These are phyloP conservation scores for Pestalotiopsis sp. DNA, from an alignment of 2,329 filamentous ascomycete genomes.

Conservation along the genomic window DNA sequence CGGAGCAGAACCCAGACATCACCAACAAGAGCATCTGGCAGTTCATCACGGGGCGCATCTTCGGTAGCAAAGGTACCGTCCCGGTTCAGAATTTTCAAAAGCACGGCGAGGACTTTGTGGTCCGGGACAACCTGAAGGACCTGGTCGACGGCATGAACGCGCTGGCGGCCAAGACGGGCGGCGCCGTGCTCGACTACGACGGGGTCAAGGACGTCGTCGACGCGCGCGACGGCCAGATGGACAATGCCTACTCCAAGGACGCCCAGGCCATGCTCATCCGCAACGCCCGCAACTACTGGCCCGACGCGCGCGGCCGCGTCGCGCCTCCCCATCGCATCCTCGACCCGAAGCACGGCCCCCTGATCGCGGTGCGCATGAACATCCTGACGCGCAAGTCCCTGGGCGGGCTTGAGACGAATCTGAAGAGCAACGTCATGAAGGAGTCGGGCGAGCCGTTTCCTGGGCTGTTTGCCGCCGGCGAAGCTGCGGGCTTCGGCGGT, in stretches of 20 bases:
- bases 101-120: constrained; percentile 59
- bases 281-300: constrained; percentile 56
- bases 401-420: constrained; percentile 59
- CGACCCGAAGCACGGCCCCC: constrained; percentile 54
- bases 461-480: constrained; percentile 60
- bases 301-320: constrained; percentile 51
- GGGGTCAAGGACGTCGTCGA: constrained; percentile 48
- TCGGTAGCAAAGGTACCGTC: constrained; percentile 51
- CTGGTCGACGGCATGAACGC: constrained; percentile 61
- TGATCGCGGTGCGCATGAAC: constrained; percentile 62
- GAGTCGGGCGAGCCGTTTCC: constrained; percentile 48
- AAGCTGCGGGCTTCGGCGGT: constrained; percentile 61
- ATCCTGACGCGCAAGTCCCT: constrained; percentile 62
- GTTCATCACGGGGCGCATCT: constrained; percentile 46
- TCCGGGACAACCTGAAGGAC: constrained; percentile 54
- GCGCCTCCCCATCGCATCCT: constrained; percentile 54
- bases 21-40: constrained; percentile 57
- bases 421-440: constrained; percentile 55
- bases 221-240: constrained; percentile 54
- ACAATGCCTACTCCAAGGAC: constrained; percentile 59
- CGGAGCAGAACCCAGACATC: constrained; percentile 63
- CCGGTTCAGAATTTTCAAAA: constrained; percentile 60
- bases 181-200: constrained; percentile 46
- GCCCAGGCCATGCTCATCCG: constrained; percentile 62
- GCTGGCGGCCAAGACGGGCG: constrained; percentile 45